These are phyloP conservation scores for Eudorina sp. DNA, from an alignment of 139 green algal genomes.

Conservation along the genomic window DNA sequence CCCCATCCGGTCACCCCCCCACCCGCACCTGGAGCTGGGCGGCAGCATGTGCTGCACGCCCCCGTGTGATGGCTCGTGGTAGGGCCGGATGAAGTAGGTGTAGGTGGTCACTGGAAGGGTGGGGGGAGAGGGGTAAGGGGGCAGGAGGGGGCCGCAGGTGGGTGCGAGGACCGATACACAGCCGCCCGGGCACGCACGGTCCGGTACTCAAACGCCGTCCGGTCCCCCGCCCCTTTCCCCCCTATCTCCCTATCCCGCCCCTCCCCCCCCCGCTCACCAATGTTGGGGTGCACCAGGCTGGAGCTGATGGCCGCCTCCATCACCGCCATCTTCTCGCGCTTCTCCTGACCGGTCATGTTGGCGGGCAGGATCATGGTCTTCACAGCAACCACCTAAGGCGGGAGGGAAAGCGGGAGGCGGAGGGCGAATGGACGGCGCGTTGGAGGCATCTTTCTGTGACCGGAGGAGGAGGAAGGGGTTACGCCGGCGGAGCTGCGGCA, in stretches of 20 bases:
- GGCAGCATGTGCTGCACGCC: conserved; percentile 16
- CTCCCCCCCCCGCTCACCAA: conserved; percentile 3
- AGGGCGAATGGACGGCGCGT: no score
- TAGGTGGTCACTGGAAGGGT: conserved; percentile 52
- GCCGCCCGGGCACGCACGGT: background rate
- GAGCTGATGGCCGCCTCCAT: conserved; percentile 61
- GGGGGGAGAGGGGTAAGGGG: background rate
- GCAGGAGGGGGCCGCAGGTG: no score
- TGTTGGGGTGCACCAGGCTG: conserved; percentile 52
- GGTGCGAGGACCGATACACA: background rate
- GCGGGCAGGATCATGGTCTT: conserved; percentile 65
- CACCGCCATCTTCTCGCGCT: conserved; percentile 55
- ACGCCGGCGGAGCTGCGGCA: no score
- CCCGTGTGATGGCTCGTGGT: background rate
- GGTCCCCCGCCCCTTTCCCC: no score
- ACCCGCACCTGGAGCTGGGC: background rate
- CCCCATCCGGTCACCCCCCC: no score
- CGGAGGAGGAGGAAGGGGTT: no score
- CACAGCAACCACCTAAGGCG: conserved; percentile 48
- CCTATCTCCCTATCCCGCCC: background rate
- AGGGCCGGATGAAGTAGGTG: conserved; percentile 63
- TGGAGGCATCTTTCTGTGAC: no score
- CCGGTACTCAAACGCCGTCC: background rate
- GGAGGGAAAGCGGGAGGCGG: background rate
- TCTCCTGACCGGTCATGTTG: conserved; percentile 56